phyloP scores from a whole-genome alignment of 2,329 filamentous ascomycete genomes.

The Hymenoscyphus fraxineus region DNA sequence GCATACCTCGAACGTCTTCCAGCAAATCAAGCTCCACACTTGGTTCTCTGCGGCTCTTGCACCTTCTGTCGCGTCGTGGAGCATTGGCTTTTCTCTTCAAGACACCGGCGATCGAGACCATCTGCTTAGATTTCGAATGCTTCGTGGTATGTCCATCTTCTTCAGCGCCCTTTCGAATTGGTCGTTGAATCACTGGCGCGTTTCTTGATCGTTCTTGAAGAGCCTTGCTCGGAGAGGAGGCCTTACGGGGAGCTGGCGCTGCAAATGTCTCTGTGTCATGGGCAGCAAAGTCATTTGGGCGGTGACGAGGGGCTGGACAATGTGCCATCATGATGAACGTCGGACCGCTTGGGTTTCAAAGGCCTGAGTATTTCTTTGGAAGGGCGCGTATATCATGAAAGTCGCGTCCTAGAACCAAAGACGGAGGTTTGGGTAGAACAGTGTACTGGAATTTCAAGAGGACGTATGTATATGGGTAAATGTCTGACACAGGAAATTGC shows the following conservation, averaged over 20 bases:
- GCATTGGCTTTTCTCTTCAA: slow-evolving; percentile 23
- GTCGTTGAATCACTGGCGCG: neutral
- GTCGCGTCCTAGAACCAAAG: neutral
- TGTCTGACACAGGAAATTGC: too few relatives aligned
- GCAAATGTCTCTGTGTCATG: neutral
- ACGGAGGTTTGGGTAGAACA: neutral
- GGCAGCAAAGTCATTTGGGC: neutral
- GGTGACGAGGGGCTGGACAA: neutral
- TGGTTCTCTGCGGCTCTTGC: slow-evolving; percentile 15
- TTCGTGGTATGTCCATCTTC: neutral
- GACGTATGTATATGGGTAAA: neutral
- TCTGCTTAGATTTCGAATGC: slow-evolving; percentile 7
- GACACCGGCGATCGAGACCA: slow-evolving; percentile 22
- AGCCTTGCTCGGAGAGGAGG: neutral
- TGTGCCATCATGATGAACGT: neutral
- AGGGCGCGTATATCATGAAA: neutral
- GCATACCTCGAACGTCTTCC: slow-evolving; percentile 18
- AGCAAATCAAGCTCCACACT: slow-evolving; percentile 17
- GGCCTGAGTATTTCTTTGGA: neutral
- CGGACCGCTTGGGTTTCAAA: neutral
- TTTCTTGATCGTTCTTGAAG: neutral
- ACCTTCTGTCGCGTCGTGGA: slow-evolving; percentile 13
- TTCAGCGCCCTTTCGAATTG: neutral
- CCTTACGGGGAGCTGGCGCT: slow-evolving; percentile 1
- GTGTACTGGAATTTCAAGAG: too few relatives aligned